Conservation (phyloP, 2,329 filamentous ascomycete genomes). For the Ambrosiella xylebori region DNA sequence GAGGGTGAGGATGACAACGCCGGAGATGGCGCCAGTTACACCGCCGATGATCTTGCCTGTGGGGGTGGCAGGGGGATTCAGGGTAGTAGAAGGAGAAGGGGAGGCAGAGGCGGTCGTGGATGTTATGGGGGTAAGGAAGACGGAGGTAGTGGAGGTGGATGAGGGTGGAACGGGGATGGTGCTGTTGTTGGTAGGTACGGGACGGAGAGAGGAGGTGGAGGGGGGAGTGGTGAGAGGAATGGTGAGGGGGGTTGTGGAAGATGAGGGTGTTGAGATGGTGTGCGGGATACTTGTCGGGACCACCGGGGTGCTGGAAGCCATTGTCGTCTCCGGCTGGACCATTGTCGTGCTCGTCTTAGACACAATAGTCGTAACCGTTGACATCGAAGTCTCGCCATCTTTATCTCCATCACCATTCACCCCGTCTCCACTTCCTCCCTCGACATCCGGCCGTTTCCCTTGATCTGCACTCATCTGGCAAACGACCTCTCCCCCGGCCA, state of each 20-base stretch:
- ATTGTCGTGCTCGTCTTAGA: not conserved
- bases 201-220: slow-evolving; percentile 15
- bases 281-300: not conserved
- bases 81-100: not conserved
- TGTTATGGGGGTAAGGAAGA: not conserved
- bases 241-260: slow-evolving; percentile 15
- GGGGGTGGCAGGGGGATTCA: slow-evolving; percentile 18
- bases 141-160: slow-evolving; percentile 10
- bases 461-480: slow-evolving; percentile 40
- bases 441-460: slow-evolving; percentile 20
- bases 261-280: slow-evolving; percentile 1
- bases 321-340: not conserved
- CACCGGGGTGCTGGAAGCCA: not conserved
- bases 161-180: not conserved
- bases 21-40: slow-evolving; percentile 27
- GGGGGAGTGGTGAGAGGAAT: slow-evolving; percentile 14
- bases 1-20: slow-evolving; percentile 24
- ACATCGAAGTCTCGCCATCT: not conserved
- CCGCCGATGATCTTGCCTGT: slow-evolving; percentile 30
- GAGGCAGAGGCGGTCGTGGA: not conserved
- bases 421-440: not conserved
- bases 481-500: slow-evolving; percentile 12
- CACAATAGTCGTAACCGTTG: not conserved
- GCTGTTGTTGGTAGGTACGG: slow-evolving; percentile 13
- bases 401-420: not conserved